A percentile compares a stretch with the other conserved stretches of the same genome.
phyloP scores from a whole-genome alignment of 2,329 filamentous ascomycete genomes.

The Pseudogymnoascus sp. region DNA sequence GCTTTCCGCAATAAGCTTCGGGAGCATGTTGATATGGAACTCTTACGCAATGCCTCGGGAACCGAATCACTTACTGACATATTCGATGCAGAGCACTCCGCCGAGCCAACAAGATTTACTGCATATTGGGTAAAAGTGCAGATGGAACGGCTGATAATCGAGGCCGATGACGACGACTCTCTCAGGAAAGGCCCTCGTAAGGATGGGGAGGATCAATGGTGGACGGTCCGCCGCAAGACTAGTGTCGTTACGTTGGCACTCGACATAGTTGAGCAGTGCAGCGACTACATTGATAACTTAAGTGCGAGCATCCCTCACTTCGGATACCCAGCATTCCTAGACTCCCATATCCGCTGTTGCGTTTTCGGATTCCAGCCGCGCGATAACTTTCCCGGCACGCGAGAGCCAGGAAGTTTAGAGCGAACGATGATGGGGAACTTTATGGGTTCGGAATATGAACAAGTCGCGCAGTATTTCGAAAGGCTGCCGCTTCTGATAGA shows the following conservation, averaged over 20 bases:
- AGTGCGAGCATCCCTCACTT: background rate
- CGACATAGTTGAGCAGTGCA: background rate
- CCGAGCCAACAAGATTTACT: background rate
- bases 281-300: background rate
- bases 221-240: background rate
- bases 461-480: conserved; percentile 18
- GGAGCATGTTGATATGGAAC: conserved; percentile 12
- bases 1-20: conserved; percentile 17
- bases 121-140: background rate
- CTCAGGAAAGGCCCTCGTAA: background rate
- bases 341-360: conserved; percentile 1
- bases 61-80: background rate
- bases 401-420: background rate
- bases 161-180: background rate
- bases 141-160: background rate
- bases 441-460: background rate
- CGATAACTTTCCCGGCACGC: background rate
- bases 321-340: background rate
- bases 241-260: background rate
- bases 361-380: background rate
- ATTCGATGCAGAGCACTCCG: background rate
- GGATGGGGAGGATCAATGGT: background rate
- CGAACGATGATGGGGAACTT: conserved; percentile 6
- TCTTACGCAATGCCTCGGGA: background rate
- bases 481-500: conserved; percentile 14